Base-by-base conservation (phyloP, 495 filamentous ascomycete species). In the Opeltia flavorubescens region DNA sequence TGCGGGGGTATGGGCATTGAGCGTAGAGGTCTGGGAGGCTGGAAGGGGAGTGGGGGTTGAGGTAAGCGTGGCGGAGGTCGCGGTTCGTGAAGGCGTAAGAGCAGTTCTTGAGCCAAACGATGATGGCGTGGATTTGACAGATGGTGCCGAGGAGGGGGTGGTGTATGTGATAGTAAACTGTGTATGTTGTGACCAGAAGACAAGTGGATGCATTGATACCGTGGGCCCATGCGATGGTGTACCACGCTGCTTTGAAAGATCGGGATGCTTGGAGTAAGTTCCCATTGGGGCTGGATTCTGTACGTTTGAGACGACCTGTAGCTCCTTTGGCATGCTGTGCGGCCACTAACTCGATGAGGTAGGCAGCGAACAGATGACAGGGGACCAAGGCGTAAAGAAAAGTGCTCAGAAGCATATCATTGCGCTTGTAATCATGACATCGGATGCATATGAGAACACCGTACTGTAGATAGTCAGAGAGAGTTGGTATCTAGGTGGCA, bases 1-100 rank as follows among this genome's bases (percentile, higher is more conserved):
- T 98, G 30, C 70, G 60, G 0, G 91, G 91, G 55, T 96, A 98
- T 0, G 89, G 84, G 53, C 85, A 91, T n/a, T 74, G 57, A 1
- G 67, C 62, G 63, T 98, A 98, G 36, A 95, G 66, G 8, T 81
- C 76, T 0, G 91, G 91, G 1, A 94, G 61, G 7, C 76, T 69
- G 2, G 75, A 72, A 2, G 69, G 60, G 1, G 58, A 56, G 3
- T 65, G 60, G 4, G 84, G 82, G 52, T 84, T 77, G 24, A 95
- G 74, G 56, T 83, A 80, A 21, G 89, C 87, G 50, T 89, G 83
- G 7, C 91, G 83, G 29, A 98, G 78, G 60, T 98, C 91, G 44
- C 91, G 82, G 64, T 96, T 96, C 11, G 91, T 95, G 58, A 96
- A 82, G 18, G 91, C 91, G 56, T 96, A 98, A 0, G 89, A 95